Base-by-base conservation (phyloP, 805 yeast genomes). In the Teunomyces barrocoloradensis region DNA sequence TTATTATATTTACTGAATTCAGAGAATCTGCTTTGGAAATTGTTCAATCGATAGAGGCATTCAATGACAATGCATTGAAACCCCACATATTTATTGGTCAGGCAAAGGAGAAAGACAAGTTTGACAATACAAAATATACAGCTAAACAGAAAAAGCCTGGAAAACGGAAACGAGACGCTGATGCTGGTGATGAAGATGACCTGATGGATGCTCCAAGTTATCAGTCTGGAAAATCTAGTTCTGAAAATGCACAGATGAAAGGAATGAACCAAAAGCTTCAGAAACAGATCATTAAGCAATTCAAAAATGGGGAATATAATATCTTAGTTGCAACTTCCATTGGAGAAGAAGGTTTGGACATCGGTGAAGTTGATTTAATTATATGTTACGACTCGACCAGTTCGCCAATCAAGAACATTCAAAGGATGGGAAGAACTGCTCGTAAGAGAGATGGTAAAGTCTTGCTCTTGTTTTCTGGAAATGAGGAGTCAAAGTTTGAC, bases 341-440 rank as follows among this genome's bases (percentile, higher is more conserved):
- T 60, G 99, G 98, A 41, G 99, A 94, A 64, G 99, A 94, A 73
- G 99, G 99, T 39, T 75, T 94, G 53, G 99, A 94, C 72, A 95
- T 94, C 54, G 99, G 99, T 28, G 97, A 95, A 63, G 99, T 94
- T 45, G 99, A 94, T 65, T 63, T 94, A 57, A 92, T 94, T 55
- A 77, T 94, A 6, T 91, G 97, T 61, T 94, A 82, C 66, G 99
- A 94, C 59, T 88, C 96, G 0, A 90, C 97, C 0, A 77, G 90
- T 25, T 89, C 96, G 39, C 97, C 98, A 0, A 92, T 94, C 48
- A 88, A 95, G 49, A 90, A 87, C 56, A 79, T 94, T 35, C 99
- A 94, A 63, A 73, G 99, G 56, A 89, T 94, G 95, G 99, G 99
- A 23, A 81, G 99, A 69, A 94, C 99, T 0, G 99, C 99, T 15